Evolutionary conservation across 768 basidiomycete genomes (phyloP).

Genomic region (Tricholoma sp.): DNA sequence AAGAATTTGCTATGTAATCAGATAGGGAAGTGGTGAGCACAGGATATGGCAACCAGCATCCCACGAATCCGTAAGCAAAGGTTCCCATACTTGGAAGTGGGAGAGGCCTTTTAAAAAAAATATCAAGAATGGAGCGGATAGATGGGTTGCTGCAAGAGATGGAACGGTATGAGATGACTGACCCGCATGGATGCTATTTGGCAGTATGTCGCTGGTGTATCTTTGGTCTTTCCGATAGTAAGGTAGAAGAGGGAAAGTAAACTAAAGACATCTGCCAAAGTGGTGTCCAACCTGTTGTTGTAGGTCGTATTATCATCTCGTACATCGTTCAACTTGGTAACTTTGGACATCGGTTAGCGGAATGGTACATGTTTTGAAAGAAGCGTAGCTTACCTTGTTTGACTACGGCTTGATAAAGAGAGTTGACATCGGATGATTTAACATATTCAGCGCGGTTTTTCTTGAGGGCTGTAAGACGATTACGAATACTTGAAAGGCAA

Average conservation of each 20-base stretch:
- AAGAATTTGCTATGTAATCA: conserved; percentile 72
- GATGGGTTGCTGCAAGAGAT: not conserved
- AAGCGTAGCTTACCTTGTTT: conserved; percentile 68
- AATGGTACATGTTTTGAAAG: not conserved
- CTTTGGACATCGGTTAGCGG: conserved; percentile 29
- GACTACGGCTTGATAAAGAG: conserved; percentile 88
- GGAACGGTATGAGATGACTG: conserved; percentile 34
- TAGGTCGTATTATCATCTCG: conserved; percentile 70
- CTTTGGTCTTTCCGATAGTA: conserved; percentile 93
- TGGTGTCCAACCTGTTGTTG: conserved; percentile 92
- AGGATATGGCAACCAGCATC: conserved; percentile 1
- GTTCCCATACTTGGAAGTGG: not conserved
- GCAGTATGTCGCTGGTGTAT: conserved; percentile 92
- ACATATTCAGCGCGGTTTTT: conserved; percentile 91
- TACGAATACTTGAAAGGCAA: conserved; percentile 67
- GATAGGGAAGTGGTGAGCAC: conserved; percentile 15
- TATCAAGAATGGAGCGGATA: conserved; percentile 2
- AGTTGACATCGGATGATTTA: conserved; percentile 88
- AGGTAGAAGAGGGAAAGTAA: conserved; percentile 96
- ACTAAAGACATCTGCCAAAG: conserved; percentile 93
- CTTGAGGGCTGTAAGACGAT: conserved; percentile 91
- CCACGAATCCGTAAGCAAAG: not conserved
- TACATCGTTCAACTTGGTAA: conserved; percentile 88
- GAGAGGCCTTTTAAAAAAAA: not conserved
- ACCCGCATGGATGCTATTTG: conserved; percentile 96